These are phyloP conservation scores for Hemileia vastatrix DNA, from an alignment of 1,284 basidiomycete species.

Conservation along the genomic window DNA sequence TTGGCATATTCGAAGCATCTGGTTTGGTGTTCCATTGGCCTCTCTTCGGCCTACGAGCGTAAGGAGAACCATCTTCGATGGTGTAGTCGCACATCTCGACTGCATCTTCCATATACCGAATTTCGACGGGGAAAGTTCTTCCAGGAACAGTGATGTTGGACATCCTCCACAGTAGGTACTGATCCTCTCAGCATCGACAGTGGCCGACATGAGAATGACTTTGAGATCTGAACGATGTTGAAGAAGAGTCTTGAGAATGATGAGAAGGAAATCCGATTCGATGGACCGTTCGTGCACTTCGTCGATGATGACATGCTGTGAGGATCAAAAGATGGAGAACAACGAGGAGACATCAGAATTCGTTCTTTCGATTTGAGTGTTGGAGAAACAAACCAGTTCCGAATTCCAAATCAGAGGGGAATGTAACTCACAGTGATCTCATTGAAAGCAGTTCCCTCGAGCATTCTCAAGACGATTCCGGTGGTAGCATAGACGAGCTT, in stretches of 20 bases:
- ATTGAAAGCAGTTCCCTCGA: constrained; percentile 39
- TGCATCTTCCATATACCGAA: constrained; percentile 81
- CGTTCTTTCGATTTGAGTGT: background rate
- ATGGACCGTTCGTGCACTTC: constrained; percentile 44
- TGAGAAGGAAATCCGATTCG: constrained; percentile 43
- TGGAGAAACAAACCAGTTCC: background rate
- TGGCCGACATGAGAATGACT: constrained; percentile 44
- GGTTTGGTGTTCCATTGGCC: constrained; percentile 56
- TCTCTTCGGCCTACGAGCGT: too few species aligned
- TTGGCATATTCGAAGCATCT: constrained; percentile 50
- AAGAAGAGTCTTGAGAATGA: constrained; percentile 42
- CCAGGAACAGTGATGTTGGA: constrained; percentile 64
- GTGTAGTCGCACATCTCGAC: constrained; percentile 73
- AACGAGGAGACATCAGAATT: background rate
- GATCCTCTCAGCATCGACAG: constrained; percentile 41
- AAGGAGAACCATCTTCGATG: constrained; percentile 69
- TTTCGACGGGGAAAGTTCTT: constrained; percentile 85
- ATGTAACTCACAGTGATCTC: constrained; percentile 31
- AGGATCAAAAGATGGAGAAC: background rate
- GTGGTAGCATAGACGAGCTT: constrained; percentile 42
- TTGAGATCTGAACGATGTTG: constrained; percentile 38
- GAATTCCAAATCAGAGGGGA: background rate
- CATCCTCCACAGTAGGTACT: constrained; percentile 44
- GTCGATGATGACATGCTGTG: constrained; percentile 40
- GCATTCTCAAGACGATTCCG: constrained; percentile 43